Evolutionary conservation across 345 rosid species (phyloP).

Genomic region (Ceriops decandra): DNA sequence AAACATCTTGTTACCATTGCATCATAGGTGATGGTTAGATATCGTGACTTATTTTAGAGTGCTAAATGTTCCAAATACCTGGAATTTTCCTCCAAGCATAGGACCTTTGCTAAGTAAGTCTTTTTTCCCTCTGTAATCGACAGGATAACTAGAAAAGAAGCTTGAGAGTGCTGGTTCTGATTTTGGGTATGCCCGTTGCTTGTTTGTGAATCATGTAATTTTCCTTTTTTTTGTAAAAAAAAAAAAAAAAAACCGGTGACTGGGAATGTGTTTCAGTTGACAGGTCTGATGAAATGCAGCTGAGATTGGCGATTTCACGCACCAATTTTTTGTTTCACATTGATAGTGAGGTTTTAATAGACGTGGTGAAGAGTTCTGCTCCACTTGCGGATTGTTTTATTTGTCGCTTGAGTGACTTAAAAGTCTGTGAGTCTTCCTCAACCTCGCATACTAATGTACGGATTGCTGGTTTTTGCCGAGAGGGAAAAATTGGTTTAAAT

Average conservation of each 20-base stretch:
- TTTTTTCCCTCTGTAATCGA: constrained; percentile 12
- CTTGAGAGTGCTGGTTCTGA: constrained; percentile 32
- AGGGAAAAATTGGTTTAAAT: too few relatives aligned
- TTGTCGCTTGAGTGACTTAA: too few relatives aligned
- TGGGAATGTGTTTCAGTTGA: constrained; percentile 7
- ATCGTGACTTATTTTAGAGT: background rate
- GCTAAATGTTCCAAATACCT: background rate
- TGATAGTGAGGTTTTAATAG: too few relatives aligned
- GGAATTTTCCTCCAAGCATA: background rate
- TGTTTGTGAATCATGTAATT: too few relatives aligned
- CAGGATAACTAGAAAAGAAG: constrained; percentile 97
- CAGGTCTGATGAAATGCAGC: constrained; percentile 7
- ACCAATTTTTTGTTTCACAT: too few relatives aligned
- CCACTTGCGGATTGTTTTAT: too few relatives aligned
- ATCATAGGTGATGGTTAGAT: background rate
- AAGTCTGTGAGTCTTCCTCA: too few relatives aligned
- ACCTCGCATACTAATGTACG: too few relatives aligned
- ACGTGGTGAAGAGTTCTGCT: too few relatives aligned
- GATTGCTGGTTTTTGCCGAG: too few relatives aligned
- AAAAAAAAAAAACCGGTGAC: background rate
- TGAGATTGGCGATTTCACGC: too few relatives aligned
- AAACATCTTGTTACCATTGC: background rate
- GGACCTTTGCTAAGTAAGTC: background rate
- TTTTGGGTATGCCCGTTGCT: background rate
- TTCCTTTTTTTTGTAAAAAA: background rate